Base-by-base conservation (phyloP, 208 protist species). In the Acanthamoeba castellanii region DNA sequence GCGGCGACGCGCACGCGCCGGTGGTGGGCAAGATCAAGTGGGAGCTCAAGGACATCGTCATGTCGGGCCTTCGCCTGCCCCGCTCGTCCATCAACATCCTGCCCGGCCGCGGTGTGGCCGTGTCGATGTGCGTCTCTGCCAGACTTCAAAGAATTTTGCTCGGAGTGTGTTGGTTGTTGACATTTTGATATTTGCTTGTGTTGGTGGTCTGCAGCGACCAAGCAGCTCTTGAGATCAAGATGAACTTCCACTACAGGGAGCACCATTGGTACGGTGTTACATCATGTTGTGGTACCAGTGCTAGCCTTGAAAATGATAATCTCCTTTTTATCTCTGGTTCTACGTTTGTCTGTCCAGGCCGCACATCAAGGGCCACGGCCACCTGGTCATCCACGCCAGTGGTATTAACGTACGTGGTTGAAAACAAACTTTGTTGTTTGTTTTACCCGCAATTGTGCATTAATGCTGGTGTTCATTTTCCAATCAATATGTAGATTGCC, bases 241-340 rank as follows among this genome's bases (percentile, higher is more conserved):
- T 76, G 68, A 42, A 76, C n/a, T 76, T 76, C 68, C 68, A 76
- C 68, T 76, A 76, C 68, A n/a, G 68, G 18, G 68, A 76, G 30
- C 68, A 76, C 68, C 68, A 76, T 16, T 76, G 68, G 68, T 76
- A 76, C n/a, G n/a, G n/a, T n/a, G n/a, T n/a, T n/a, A n/a, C n/a
- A n/a, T n/a, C n/a, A n/a, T n/a, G n/a, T n/a, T n/a, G n/a, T n/a
- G n/a, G 11, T 52, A 52, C 47, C 47, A 52, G 7, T 52, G 11
- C 64, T 25, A 70, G 8, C 13, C 30, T 76, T 45, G 27, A 47
- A 20, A 20, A 7, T 16, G 7, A 20, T 57, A 5, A 16, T 27
- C 20, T 64, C 9, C 18, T 64, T 4, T 64, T 27, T 27, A 3
- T 64, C 59, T 25, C 59, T 64, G 32, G 34, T 27, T 42, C 9